Base-by-base conservation (phyloP, 2,329 filamentous ascomycete genomes). In the Clonostachys byssicola region DNA sequence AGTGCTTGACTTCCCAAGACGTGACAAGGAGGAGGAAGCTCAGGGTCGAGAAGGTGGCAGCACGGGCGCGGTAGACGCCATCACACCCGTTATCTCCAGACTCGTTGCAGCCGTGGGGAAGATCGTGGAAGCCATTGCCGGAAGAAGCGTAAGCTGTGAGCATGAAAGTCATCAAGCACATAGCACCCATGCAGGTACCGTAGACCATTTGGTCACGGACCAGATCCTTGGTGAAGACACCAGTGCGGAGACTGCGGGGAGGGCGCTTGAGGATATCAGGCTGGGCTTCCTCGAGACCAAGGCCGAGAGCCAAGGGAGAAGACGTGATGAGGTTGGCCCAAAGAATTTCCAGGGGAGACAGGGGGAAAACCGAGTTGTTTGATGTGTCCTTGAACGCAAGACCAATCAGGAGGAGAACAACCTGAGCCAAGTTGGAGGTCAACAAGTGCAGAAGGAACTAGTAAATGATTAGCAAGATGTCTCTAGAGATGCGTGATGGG, bases 311-410 rank as follows among this genome's bases (percentile, higher is more conserved):
- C 1, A 87, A 75, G 54, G 88, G 79, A 7, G 81, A 86, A 2
- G 83, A 87, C 2, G 86, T 89, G 46, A 89, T 78, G 58, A 89
- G 80, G 60, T 89, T 89, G 52, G 86, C 83, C 86, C 86, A 89
- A 34, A 89, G 76, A 56, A 89, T 88, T 59, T 89, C 85, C 5
- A 89, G 75, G 0, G 86, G 85, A 1, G 83, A 83, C 13, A 89
- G 72, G 0, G 85, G 86, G 58, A 88, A 89, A 13, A 89, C 80
- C 1, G 84, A 85, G 14, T 80, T 66, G 12, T 70, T 68, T 3
- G 71, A 60, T 1, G 52, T 54, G 56, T 89, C 86, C 62, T 85
- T 83, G 70, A 89, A 89, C 1, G 77, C 77, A 6, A 89, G 76
- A 43, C 83, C 85, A 46, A 89, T 78, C 16, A 89, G 74, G 12